These are phyloP conservation scores for Solanum medicagineum DNA, from an alignment of 257 asterid species.

Conservation along the genomic window DNA sequence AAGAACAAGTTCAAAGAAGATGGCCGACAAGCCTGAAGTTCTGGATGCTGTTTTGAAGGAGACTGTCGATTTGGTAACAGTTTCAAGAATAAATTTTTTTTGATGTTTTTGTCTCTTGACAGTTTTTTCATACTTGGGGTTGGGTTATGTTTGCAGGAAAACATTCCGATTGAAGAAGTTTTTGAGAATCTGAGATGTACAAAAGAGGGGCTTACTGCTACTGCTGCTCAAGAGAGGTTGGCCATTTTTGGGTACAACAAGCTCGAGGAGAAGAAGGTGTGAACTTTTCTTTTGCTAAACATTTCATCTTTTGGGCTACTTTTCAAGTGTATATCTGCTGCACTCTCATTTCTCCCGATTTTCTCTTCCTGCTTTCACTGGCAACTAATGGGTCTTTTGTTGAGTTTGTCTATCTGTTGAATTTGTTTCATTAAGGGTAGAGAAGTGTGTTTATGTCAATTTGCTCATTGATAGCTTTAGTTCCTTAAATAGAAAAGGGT, in stretches of 20 bases:
- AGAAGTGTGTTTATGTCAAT: background rate
- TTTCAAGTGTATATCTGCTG: constrained; percentile 2
- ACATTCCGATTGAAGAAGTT: constrained; percentile 89
- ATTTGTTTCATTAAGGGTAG: background rate
- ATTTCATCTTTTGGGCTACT: background rate
- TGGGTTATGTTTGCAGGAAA: constrained; percentile 46
- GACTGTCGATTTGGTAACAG: constrained; percentile 98
- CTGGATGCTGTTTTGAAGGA: constrained; percentile 94
- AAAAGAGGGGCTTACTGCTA: constrained; percentile 64
- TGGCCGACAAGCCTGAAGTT: constrained; percentile 92
- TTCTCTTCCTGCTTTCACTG: background rate
- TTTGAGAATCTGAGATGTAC: constrained; percentile 93
- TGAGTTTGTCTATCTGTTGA: background rate
- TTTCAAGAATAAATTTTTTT: constrained; percentile 22
- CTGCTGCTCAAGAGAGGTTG: constrained; percentile 84
- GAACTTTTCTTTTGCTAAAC: background rate
- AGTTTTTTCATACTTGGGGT: background rate
- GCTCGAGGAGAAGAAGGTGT: constrained; percentile 96
- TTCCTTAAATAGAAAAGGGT: background rate
- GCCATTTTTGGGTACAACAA: constrained; percentile 87
- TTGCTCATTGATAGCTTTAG: background rate
- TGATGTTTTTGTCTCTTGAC: background rate
- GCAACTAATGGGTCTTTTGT: background rate
- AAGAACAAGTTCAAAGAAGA: background rate
- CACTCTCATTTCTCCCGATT: background rate